Evolutionary conservation across 2,329 filamentous ascomycete genomes (phyloP), one percentile per base, ranked within the genome.

Genomic region (Exophiala dermatitidis): DNA sequence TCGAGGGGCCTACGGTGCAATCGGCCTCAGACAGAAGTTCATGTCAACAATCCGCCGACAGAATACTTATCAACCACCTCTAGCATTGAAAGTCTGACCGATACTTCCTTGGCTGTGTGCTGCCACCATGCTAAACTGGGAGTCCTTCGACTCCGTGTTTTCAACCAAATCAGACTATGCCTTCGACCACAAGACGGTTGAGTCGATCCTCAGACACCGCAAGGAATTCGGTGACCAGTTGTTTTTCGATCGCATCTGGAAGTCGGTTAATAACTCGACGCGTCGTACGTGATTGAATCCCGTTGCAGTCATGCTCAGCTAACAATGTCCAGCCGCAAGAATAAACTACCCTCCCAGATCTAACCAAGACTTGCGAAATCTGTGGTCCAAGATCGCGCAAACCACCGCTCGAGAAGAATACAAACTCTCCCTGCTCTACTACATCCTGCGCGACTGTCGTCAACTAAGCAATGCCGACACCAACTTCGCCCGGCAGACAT

Each of bases 401-500:
- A 80, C 76, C 50, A 74, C 73, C 46, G 82, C 85, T 61, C 79
- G 84, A 5, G 76, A 81, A 50, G 85, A 90, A 68, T 84, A 90
- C 72, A 90, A 90, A 68, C 82, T 90, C 60, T 88, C 88, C 12
- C 78, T 93, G 45, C 76, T 94, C 59, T 94, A 88, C 74, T 95
- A 94, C 68, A 74, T 94, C 37, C 77, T 94, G 2, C 84, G 88
- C 64, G 88, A 94, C 67, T 80, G 85, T 65, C 80, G 85, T 63
- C 70, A 74, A 37, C 69, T 71, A 8, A 66, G 72, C 30, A 74
- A 78, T 48, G 74, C 75, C 19, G 74, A 76, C 2, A 69, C 77
- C 12, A 74, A 78, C 34, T 89, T 91, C 62, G 81, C 83, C 10
- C 69, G 71, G 40, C 72, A 72, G 28, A 82, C 82, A 3, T 82